phyloP scores from a whole-genome alignment of 192 early-diverging fungal species.

The Backusella sp. region DNA sequence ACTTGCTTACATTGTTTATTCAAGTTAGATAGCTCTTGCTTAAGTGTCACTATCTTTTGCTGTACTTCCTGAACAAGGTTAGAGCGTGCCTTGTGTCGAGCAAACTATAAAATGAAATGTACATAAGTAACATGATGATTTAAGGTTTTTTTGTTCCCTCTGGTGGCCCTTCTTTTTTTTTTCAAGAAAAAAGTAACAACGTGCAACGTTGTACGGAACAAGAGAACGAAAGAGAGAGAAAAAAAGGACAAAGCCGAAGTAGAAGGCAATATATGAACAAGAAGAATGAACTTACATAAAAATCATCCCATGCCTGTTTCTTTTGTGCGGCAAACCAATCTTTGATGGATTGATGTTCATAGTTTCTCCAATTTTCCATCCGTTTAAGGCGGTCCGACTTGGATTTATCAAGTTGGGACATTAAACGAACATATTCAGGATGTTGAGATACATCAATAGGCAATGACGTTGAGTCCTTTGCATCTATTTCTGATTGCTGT shows the following conservation, averaged over 20 bases:
- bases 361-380: conserved; percentile 6
- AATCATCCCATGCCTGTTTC: conserved; percentile 18
- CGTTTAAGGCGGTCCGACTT: background rate
- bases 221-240: background rate
- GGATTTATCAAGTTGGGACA: conserved; percentile 11
- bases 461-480: background rate
- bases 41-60: background rate
- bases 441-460: conserved; percentile 3
- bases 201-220: conserved; percentile 6
- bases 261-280: background rate
- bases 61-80: conserved; percentile 1
- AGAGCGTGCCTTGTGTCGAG: conserved; percentile 2
- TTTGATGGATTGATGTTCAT: conserved; percentile 6
- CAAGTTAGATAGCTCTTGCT: conserved; percentile 1
- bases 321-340: conserved; percentile 20
- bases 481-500: background rate
- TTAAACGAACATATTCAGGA: conserved; percentile 13
- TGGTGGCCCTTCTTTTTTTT: background rate
- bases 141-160: background rate
- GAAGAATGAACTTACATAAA: conserved; percentile 7
- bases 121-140: background rate
- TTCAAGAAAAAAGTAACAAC: background rate
- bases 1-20: conserved; percentile 3
- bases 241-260: background rate
- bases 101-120: background rate